These are phyloP conservation scores for Acacia acuminata DNA, from an alignment of 306 rosid species.

Conservation along the genomic window DNA sequence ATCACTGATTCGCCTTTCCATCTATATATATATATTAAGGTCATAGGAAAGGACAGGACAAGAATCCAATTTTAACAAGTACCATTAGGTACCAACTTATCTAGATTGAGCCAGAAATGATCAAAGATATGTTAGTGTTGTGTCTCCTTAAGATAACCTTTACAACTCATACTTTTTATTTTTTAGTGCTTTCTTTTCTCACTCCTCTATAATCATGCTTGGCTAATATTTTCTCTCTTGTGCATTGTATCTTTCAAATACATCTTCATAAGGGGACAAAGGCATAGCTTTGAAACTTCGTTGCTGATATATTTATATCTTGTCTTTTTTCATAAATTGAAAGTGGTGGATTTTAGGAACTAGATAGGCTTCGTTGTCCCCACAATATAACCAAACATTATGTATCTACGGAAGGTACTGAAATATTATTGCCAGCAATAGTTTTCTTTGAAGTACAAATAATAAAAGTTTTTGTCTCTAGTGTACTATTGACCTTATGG, in stretches of 20 bases:
- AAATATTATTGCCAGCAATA: constrained; percentile 26
- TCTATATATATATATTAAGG: neutral
- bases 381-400: neutral
- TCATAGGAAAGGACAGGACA: neutral
- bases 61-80: neutral
- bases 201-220: constrained; percentile 5
- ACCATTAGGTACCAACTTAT: constrained; percentile 4
- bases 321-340: constrained; percentile 30
- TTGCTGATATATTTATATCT: constrained; percentile 1
- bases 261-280: constrained; percentile 31
- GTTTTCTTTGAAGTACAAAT: neutral
- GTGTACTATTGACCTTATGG: constrained; percentile 18
- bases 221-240: constrained; percentile 21
- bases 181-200: too few relatives aligned
- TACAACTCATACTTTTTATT: constrained; percentile 9
- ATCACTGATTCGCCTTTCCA: neutral
- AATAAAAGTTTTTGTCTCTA: constrained; percentile 24
- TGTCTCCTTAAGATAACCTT: constrained; percentile 12
- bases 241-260: constrained; percentile 17
- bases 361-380: constrained; percentile 8
- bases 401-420: constrained; percentile 9
- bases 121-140: constrained; percentile 1
- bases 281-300: constrained; percentile 13
- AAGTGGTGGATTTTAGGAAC: constrained; percentile 23
- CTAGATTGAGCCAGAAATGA: neutral